These are phyloP conservation scores for Sorghum bicolor DNA, from an alignment of 176 grass and related monocot species.

Conservation along the genomic window Sorghum_bicolor_NCBIv3 NC_012873.2:3279001-3279500, in stretches of 20 bases:
- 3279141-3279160: slow-evolving; percentile 81
- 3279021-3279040: neutral
- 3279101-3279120: slow-evolving; percentile 18
- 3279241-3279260: slow-evolving; percentile 12
- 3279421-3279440: neutral
- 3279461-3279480: neutral
- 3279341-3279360: neutral
- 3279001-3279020: neutral
- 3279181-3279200: slow-evolving; percentile 94
- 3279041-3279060: neutral
- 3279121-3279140: slow-evolving; percentile 25
- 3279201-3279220: slow-evolving; percentile 12
- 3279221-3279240: neutral
- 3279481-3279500: neutral
- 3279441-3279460: neutral
- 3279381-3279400: neutral
- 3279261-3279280: slow-evolving; percentile 5
- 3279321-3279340: neutral
- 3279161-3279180: slow-evolving; percentile 84
- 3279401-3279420: neutral
- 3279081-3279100: slow-evolving; percentile 1
- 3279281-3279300: neutral
- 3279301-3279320: neutral
- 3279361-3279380: neutral
- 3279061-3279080: too few species aligned